Percentiles rank a stretch among this genome's conserved stretches.
Evolutionary conservation across 768 basidiomycete genomes (phyloP).

Genomic region (Infundibulicybe gibba): DNA sequence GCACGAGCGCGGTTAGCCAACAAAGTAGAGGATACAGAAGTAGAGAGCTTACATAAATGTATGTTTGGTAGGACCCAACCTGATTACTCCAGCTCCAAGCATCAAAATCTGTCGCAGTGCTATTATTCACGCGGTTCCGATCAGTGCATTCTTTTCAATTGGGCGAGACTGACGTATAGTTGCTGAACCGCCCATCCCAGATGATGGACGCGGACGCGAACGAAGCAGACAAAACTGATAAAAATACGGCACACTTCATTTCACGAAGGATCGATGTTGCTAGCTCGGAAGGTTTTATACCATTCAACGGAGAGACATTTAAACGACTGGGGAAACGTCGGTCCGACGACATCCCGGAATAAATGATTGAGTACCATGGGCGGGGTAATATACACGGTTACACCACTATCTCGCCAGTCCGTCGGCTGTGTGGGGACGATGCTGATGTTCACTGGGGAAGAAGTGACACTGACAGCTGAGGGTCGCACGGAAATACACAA

Average conservation of each 20-base stretch:
- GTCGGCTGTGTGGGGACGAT: no score
- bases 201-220: neutral
- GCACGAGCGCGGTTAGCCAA: neutral
- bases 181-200: conserved; percentile 1
- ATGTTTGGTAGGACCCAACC: neutral
- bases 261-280: neutral
- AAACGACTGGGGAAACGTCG: neutral
- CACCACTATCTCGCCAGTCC: no score
- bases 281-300: neutral
- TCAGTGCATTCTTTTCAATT: no score
- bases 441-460: no score
- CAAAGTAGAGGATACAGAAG: no score
- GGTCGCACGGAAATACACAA: no score
- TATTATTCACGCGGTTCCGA: neutral
- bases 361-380: no score
- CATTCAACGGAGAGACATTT: no score
- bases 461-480: no score
- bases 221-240: neutral
- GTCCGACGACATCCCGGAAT: no score
- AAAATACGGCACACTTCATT: neutral
- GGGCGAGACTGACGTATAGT: neutral
- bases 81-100: conserved; percentile 4
- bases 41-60: neutral
- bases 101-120: conserved; percentile 1
- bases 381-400: no score